A percentile compares a stretch with the other conserved stretches of the same genome.
Conservation (phyloP, 2,329 filamentous ascomycete genomes). For the Leptographium flavum region DNA sequence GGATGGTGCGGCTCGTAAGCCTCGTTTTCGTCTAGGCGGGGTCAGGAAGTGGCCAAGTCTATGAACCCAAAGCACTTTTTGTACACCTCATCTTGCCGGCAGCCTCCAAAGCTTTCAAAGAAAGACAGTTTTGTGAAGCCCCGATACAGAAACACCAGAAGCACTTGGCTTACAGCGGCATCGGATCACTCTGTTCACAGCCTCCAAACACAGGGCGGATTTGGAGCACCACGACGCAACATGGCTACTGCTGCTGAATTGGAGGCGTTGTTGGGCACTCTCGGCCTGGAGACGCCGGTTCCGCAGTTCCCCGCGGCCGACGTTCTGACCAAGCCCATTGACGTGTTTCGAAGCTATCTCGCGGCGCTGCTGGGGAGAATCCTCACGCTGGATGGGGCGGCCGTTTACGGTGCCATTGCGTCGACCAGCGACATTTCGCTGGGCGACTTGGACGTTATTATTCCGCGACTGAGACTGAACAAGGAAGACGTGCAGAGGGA, state of each 20-base stretch:
- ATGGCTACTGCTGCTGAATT: slow-evolving; percentile 35
- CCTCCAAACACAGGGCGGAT: neutral
- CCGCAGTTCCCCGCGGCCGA: slow-evolving; percentile 16
- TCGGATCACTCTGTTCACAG: too few relatives aligned
- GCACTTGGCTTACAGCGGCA: too few relatives aligned
- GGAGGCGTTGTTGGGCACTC: slow-evolving; percentile 42
- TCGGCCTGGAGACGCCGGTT: slow-evolving; percentile 29
- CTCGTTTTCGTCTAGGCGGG: too few relatives aligned
- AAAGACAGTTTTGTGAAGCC: too few relatives aligned
- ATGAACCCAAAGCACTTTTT: too few relatives aligned
- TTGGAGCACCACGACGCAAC: neutral
- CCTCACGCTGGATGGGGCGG: slow-evolving; percentile 10
- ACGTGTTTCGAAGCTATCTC: slow-evolving; percentile 18
- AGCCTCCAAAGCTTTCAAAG: too few relatives aligned
- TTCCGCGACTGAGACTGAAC: slow-evolving; percentile 16
- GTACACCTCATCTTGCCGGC: too few relatives aligned
- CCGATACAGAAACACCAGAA: too few relatives aligned
- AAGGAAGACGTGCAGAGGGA: neutral
- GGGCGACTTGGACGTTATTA: slow-evolving; percentile 16
- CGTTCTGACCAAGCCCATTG: slow-evolving; percentile 14
- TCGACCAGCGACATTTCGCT: slow-evolving; percentile 10
- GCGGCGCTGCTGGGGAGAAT: slow-evolving; percentile 12
- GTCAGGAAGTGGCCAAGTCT: too few relatives aligned
- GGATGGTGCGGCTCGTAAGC: too few relatives aligned
- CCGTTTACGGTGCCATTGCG: slow-evolving; percentile 19